These are phyloP conservation scores for Globisporangium cylindrosporum DNA, from an alignment of 352 stramenopile species.

Conservation along the genomic window DNA sequence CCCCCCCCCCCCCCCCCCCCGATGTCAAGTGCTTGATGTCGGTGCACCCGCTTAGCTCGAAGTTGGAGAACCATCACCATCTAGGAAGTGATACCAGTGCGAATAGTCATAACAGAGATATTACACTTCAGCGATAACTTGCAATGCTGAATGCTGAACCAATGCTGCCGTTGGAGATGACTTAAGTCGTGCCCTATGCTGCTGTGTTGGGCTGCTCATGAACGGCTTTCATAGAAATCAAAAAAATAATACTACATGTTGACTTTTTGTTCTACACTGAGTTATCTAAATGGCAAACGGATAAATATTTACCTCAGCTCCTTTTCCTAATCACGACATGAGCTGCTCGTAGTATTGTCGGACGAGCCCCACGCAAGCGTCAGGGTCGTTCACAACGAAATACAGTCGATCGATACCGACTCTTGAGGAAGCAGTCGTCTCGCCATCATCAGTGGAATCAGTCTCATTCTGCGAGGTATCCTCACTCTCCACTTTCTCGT, in stretches of 20 bases:
- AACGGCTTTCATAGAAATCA: too few relatives aligned
- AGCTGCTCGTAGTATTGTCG: slow-evolving; percentile 21
- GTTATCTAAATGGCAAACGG: not conserved
- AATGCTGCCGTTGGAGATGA: too few relatives aligned
- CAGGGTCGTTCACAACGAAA: slow-evolving; percentile 18
- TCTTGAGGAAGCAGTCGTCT: not conserved
- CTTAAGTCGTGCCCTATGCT: too few relatives aligned
- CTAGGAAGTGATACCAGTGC: too few relatives aligned
- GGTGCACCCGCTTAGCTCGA: too few relatives aligned
- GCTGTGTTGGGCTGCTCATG: too few relatives aligned
- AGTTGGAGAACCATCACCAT: too few relatives aligned
- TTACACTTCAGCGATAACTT: too few relatives aligned
- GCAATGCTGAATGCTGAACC: too few relatives aligned
- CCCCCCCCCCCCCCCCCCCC: too few relatives aligned
- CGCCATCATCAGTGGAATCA: not conserved
- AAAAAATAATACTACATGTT: not conserved
- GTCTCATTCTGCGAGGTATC: not conserved
- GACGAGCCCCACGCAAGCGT: slow-evolving; percentile 18
- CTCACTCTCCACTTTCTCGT: not conserved
- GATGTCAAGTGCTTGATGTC: too few relatives aligned
- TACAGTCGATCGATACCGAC: slow-evolving; percentile 10
- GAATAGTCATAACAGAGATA: too few relatives aligned
- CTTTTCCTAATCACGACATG: slow-evolving; percentile 6
- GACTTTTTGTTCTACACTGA: not conserved
- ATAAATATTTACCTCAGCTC: not conserved